Evolutionary conservation across 306 rosid genomes (phyloP).

Genomic region (Dalbergia cochinchinensis): DNA sequence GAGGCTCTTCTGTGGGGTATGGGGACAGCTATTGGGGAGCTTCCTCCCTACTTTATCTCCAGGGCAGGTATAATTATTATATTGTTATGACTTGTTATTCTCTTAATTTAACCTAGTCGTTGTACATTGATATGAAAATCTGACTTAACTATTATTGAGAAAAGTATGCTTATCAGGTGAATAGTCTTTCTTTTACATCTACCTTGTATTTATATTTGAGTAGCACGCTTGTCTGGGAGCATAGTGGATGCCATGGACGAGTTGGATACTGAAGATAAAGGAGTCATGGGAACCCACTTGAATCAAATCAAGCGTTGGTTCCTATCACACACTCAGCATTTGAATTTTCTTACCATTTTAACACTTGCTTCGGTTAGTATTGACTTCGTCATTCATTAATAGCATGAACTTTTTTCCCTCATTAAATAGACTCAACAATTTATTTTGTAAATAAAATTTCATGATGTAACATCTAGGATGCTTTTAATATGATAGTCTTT

Average conservation of each 20-base stretch:
- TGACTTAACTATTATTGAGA: not conserved
- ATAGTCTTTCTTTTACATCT: slow-evolving; percentile 1
- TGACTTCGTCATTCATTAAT: slow-evolving; percentile 31
- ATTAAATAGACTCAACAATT: not conserved
- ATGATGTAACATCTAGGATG: not conserved
- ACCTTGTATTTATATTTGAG: slow-evolving; percentile 38
- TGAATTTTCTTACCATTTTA: slow-evolving; percentile 76
- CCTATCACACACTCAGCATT: slow-evolving; percentile 70
- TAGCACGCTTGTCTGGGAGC: slow-evolving; percentile 76
- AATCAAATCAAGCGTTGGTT: slow-evolving; percentile 69
- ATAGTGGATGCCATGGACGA: slow-evolving; percentile 65
- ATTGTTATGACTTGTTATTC: slow-evolving; percentile 7
- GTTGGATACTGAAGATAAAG: slow-evolving; percentile 66
- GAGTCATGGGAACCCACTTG: slow-evolving; percentile 58
- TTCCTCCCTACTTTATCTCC: slow-evolving; percentile 99
- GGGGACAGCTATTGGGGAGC: slow-evolving; percentile 98
- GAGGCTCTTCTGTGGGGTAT: slow-evolving; percentile 97
- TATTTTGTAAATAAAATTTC: not conserved
- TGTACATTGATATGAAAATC: slow-evolving; percentile 14
- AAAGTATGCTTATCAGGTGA: slow-evolving; percentile 6
- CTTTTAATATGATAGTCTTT: not conserved
- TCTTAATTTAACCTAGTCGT: slow-evolving; percentile 28
- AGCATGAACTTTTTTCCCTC: not conserved
- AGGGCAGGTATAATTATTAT: slow-evolving; percentile 79
- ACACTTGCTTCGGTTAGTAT: slow-evolving; percentile 92